These are phyloP conservation scores for Fusarium temperatum DNA, from an alignment of 2,329 filamentous ascomycete species.

Conservation along the genomic window DNA sequence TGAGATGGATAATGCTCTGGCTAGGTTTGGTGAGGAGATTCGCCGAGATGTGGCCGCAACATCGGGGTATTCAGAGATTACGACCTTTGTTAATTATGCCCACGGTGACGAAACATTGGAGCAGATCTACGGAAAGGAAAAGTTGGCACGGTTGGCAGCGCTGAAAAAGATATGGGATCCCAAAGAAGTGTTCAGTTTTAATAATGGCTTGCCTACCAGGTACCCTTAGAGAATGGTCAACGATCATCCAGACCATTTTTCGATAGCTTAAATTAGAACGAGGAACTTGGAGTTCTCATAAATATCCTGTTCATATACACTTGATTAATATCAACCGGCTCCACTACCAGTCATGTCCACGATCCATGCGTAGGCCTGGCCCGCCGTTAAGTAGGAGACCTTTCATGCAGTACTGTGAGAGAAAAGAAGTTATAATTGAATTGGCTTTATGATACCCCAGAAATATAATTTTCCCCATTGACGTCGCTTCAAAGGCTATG, in stretches of 20 bases:
- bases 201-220: background rate
- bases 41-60: background rate
- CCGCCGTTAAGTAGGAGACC: background rate
- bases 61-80: background rate
- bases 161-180: background rate
- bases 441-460: fast-evolving
- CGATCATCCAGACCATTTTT: fast-evolving
- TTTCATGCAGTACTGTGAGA: background rate
- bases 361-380: background rate
- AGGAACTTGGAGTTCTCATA: too few relatives aligned
- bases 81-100: background rate
- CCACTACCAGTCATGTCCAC: background rate
- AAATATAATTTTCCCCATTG: fast-evolving
- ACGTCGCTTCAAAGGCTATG: fast-evolving
- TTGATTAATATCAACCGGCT: background rate
- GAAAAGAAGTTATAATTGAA: fast-evolving
- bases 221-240: background rate
- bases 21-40: background rate
- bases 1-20: background rate
- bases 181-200: background rate
- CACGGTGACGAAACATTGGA: background rate
- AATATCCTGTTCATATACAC: fast-evolving
- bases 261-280: too few relatives aligned
- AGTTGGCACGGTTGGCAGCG: fast-evolving
- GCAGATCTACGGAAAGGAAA: background rate